Conservation (phyloP, 2,329 filamentous ascomycete genomes). For the Chaetomiaceae sp. region DNA sequence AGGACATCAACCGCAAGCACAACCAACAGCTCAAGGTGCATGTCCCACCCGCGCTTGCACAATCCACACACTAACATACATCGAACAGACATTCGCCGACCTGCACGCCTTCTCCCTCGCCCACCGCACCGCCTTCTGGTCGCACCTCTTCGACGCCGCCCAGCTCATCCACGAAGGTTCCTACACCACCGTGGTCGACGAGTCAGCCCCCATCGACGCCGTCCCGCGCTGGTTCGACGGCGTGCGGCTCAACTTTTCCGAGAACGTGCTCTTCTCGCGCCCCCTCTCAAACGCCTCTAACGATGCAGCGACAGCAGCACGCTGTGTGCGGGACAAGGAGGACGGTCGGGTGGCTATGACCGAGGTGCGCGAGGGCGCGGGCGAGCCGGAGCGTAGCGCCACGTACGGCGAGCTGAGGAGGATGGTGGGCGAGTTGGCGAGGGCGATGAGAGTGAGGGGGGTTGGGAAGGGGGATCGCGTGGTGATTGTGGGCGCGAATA, state of each 20-base stretch:
- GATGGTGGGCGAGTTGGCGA: slow-evolving; percentile 52
- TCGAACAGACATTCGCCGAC: slow-evolving; percentile 61
- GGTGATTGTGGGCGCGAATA: slow-evolving; percentile 69
- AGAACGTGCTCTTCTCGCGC: slow-evolving; percentile 66
- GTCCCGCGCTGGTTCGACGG: slow-evolving; percentile 75
- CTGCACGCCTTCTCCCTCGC: slow-evolving; percentile 64
- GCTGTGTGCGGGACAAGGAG: slow-evolving; percentile 57
- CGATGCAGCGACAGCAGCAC: slow-evolving; percentile 9
- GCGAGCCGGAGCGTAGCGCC: slow-evolving; percentile 47
- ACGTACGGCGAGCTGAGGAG: slow-evolving; percentile 62
- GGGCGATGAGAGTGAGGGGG: slow-evolving; percentile 60
- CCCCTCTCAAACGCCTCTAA: slow-evolving; percentile 26
- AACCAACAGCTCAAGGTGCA: slow-evolving; percentile 54
- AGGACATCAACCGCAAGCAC: slow-evolving; percentile 54
- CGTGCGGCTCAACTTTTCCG: slow-evolving; percentile 67
- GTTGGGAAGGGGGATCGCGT: slow-evolving; percentile 67
- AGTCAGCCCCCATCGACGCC: slow-evolving; percentile 60
- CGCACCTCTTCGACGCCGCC: slow-evolving; percentile 53
- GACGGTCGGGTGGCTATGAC: slow-evolving; percentile 65
- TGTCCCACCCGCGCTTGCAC: no score
- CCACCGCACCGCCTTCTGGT: slow-evolving; percentile 59
- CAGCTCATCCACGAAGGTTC: slow-evolving; percentile 58
- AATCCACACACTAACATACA: no score
- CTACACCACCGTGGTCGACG: slow-evolving; percentile 59
- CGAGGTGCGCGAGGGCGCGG: slow-evolving; percentile 65